phyloP scores from a whole-genome alignment of 2,329 filamentous ascomycete genomes.

The Gremmenia infestans region DNA sequence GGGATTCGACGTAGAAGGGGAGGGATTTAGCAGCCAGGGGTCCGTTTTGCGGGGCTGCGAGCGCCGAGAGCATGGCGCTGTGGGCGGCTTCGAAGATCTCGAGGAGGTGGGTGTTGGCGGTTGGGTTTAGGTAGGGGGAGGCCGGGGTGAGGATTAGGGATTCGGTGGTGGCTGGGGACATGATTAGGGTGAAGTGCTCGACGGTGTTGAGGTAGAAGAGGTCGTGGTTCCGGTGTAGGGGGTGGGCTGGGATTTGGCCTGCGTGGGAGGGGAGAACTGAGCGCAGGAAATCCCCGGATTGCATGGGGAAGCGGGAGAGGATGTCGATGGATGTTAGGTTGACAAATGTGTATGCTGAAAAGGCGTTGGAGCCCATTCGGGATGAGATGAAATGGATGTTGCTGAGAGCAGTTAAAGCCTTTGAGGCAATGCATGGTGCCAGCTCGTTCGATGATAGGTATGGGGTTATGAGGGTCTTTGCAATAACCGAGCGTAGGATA shows the following conservation, averaged over 20 bases:
- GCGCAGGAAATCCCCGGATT: constrained; percentile 53
- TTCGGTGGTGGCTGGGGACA: constrained; percentile 53
- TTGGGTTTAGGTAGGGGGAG: constrained; percentile 55
- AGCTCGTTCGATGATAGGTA: constrained; percentile 41
- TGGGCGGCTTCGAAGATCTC: constrained; percentile 70
- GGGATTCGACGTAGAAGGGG: constrained; percentile 62
- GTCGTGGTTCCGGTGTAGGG: constrained; percentile 60
- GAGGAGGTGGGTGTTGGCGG: constrained; percentile 41
- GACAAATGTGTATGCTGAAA: constrained; percentile 66
- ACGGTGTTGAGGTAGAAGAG: constrained; percentile 70
- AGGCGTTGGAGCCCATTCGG: constrained; percentile 57
- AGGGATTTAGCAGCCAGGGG: constrained; percentile 56
- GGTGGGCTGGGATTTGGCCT: constrained; percentile 57
- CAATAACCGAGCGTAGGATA: constrained; percentile 53
- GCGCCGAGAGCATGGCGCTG: constrained; percentile 62
- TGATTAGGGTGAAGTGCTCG: constrained; percentile 60
- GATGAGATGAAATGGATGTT: constrained; percentile 66
- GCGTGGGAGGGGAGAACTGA: constrained; percentile 27
- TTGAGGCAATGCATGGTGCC: constrained; percentile 56
- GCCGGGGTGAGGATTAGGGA: constrained; percentile 56
- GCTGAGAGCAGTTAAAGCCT: constrained; percentile 58
- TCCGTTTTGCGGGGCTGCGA: constrained; percentile 60
- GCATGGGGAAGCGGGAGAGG: constrained; percentile 54
- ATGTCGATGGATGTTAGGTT: constrained; percentile 66
- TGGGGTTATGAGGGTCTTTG: constrained; percentile 51